These are phyloP conservation scores for Phytophthora tubulina DNA, from an alignment of 352 stramenopile genomes.

Conservation along the genomic window DNA sequence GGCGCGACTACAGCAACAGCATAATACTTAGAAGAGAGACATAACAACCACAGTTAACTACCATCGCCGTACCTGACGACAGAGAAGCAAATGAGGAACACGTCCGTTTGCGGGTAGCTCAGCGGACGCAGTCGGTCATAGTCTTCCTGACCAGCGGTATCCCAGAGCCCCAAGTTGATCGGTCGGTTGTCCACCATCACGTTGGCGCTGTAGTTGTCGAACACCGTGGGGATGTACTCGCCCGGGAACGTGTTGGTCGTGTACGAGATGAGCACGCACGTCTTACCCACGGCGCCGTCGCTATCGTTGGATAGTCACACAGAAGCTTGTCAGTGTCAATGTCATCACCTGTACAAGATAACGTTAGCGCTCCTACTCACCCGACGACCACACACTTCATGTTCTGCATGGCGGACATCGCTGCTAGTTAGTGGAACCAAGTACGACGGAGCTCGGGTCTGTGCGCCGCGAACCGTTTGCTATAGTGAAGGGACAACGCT, in stretches of 20 bases:
- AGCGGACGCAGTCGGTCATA: slow-evolving; percentile 96
- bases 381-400: slow-evolving; percentile 96
- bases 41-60: not conserved
- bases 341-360: not conserved
- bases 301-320: slow-evolving; percentile 44
- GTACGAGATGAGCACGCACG: slow-evolving; percentile 97
- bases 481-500: slow-evolving; percentile 30
- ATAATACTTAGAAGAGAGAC: not conserved
- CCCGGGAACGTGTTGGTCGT: slow-evolving; percentile 97
- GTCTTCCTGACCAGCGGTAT: slow-evolving; percentile 97
- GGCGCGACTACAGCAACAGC: slow-evolving; percentile 61
- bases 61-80: slow-evolving; percentile 78
- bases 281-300: slow-evolving; percentile 97
- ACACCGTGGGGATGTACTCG: slow-evolving; percentile 97
- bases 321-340: slow-evolving; percentile 21
- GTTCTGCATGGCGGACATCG: slow-evolving; percentile 90
- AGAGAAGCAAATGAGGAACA: slow-evolving; percentile 97
- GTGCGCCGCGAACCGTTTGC: slow-evolving; percentile 23
- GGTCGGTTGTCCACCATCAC: slow-evolving; percentile 95
- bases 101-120: slow-evolving; percentile 96
- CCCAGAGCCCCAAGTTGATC: slow-evolving; percentile 97
- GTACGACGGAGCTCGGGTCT: slow-evolving; percentile 6
- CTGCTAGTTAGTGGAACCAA: slow-evolving; percentile 7
- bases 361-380: slow-evolving; percentile 45
- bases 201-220: slow-evolving; percentile 95